A percentile compares a stretch with the other conserved stretches of the same genome.
Evolutionary conservation across 805 yeast genomes (phyloP).

Genomic region (Spathaspora boniae): DNA sequence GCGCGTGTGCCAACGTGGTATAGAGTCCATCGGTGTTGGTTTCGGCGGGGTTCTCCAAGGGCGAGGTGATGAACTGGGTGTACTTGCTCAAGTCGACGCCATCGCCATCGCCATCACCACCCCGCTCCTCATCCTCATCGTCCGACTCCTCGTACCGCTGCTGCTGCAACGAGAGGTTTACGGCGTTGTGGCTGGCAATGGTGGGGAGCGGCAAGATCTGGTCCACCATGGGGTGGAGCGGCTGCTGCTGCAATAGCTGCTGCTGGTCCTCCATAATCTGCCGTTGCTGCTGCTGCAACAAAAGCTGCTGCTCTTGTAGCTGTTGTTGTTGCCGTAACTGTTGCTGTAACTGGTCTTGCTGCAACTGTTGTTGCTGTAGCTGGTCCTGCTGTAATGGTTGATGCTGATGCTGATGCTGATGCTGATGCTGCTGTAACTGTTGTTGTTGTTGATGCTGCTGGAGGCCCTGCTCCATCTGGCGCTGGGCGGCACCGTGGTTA

Average conservation of each 20-base stretch:
- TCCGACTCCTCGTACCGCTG: slow-evolving; percentile 27
- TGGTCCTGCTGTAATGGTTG: background rate
- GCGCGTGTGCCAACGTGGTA: slow-evolving; percentile 38
- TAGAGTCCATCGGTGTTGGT: slow-evolving; percentile 25
- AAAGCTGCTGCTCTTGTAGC: background rate
- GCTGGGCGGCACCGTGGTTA: slow-evolving; percentile 1
- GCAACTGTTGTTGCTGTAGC: background rate
- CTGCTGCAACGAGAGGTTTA: slow-evolving; percentile 17
- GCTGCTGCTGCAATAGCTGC: background rate
- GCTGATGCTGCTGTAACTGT: slow-evolving; percentile 3
- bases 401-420: slow-evolving; percentile 2
- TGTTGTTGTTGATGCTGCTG: slow-evolving; percentile 3
- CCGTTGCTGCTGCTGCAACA: slow-evolving; percentile 1
- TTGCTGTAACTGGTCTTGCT: slow-evolving; percentile 1
- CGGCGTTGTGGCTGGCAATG: background rate
- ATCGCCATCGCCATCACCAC: slow-evolving; percentile 18
- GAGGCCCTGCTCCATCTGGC: no score
- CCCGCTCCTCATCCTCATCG: slow-evolving; percentile 17
- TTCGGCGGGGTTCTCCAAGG: slow-evolving; percentile 7
- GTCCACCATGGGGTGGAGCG: slow-evolving; percentile 21
- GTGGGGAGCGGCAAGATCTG: slow-evolving; percentile 15
- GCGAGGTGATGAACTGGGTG: slow-evolving; percentile 15
- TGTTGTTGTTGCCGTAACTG: slow-evolving; percentile 1
- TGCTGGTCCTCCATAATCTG: background rate
- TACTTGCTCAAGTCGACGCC: slow-evolving; percentile 35